Percentiles rank a stretch among this genome's conserved stretches.
Conservation (phyloP, 805 yeast genomes). For the Saccharomycopsis sp. region DNA sequence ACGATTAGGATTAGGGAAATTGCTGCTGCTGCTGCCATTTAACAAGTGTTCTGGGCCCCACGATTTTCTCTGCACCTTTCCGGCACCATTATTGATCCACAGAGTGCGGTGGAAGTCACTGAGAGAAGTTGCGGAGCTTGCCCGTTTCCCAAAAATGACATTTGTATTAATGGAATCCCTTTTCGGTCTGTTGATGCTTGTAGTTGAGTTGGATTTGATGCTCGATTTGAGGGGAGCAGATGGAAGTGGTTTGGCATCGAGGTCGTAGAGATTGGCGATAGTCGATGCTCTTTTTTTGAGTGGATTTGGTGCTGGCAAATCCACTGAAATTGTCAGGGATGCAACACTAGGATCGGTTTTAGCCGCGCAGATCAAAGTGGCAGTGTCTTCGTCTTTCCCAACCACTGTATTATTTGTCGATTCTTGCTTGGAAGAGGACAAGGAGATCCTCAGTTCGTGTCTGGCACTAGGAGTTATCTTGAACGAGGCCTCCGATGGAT, state of each 20-base stretch:
- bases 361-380: neutral
- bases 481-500: neutral
- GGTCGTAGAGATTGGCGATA: neutral
- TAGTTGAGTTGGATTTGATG: neutral
- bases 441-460: neutral
- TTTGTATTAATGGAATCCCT: neutral
- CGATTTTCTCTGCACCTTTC: neutral
- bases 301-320: neutral
- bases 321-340: neutral
- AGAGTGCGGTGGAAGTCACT: neutral
- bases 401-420: neutral
- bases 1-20: neutral
- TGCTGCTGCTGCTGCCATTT: neutral
- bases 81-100: neutral
- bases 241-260: neutral
- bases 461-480: neutral
- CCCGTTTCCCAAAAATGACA: neutral
- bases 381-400: neutral
- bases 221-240: neutral
- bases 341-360: neutral
- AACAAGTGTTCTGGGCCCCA: neutral
- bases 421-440: neutral
- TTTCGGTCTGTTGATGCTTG: neutral
- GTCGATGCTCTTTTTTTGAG: neutral
- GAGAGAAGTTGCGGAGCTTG: neutral